Conservation (phyloP, 352 stramenopile species). For the Pythium plurisporium region DNA sequence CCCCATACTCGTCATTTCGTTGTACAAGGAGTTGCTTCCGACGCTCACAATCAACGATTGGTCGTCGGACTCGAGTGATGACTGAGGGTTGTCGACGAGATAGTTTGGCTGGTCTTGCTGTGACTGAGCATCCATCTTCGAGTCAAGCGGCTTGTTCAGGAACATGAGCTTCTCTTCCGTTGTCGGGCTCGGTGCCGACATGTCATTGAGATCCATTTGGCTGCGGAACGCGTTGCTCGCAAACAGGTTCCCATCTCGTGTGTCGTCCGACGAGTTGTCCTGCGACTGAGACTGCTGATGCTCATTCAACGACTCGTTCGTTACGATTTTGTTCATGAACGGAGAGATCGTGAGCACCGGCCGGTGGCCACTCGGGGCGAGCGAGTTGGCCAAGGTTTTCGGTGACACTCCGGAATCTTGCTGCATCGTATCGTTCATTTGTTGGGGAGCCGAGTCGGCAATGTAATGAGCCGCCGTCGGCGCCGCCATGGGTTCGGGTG, state of each 20-base stretch:
- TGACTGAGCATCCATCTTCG: not conserved
- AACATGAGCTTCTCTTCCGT: constrained; percentile 23
- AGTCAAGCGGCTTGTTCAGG: constrained; percentile 20
- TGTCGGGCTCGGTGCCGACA: constrained; percentile 11
- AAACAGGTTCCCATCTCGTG: constrained; percentile 49
- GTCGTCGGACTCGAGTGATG: constrained; percentile 1
- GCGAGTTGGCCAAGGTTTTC: constrained; percentile 9
- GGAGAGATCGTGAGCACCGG: constrained; percentile 62
- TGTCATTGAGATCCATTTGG: constrained; percentile 54
- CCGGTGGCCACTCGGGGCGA: constrained; percentile 25
- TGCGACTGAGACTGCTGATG: constrained; percentile 21
- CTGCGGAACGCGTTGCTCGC: constrained; percentile 67
- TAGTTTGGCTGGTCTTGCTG: constrained; percentile 8
- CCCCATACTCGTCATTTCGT: constrained; percentile 75
- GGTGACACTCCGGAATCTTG: constrained; percentile 3
- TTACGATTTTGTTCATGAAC: constrained; percentile 68
- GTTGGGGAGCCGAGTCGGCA: not conserved
- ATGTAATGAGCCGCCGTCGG: constrained; percentile 7
- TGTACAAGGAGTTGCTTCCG: constrained; percentile 46
- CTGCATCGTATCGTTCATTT: not conserved
- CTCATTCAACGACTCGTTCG: constrained; percentile 22
- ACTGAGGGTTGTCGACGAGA: constrained; percentile 14
- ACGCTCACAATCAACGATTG: constrained; percentile 32
- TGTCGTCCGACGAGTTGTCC: not conserved
- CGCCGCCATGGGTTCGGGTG: constrained; percentile 1